Evolutionary conservation across 1,139 yeast genomes (phyloP).

Genomic region (Saccharomyces pastorianus): DNA sequence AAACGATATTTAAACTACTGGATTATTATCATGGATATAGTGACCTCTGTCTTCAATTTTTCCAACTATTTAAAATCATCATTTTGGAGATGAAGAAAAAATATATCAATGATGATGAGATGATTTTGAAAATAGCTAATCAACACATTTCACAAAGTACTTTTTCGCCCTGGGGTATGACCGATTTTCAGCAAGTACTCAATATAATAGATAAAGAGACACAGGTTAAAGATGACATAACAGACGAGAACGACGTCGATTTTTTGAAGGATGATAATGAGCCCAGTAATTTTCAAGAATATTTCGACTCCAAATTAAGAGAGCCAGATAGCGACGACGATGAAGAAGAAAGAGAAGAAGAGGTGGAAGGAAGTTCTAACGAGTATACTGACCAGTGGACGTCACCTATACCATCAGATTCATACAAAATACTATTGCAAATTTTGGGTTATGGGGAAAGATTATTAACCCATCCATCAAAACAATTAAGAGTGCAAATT

Average conservation of each 20-base stretch:
- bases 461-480: conserved; percentile 61
- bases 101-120: conserved; percentile 31
- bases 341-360: conserved; percentile 17
- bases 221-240: conserved; percentile 4
- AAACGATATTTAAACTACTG: conserved; percentile 64
- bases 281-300: conserved; percentile 26
- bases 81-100: conserved; percentile 43
- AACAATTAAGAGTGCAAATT: conserved; percentile 47
- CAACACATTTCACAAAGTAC: conserved; percentile 8
- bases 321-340: conserved; percentile 24
- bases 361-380: conserved; percentile 1
- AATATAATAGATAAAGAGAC: conserved; percentile 13
- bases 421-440: conserved; percentile 51
- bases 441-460: conserved; percentile 65
- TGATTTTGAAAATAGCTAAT: conserved; percentile 8
- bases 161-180: conserved; percentile 23
- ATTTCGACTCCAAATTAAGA: conserved; percentile 22
- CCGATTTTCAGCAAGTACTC: conserved; percentile 16
- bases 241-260: conserved; percentile 4
- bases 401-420: conserved; percentile 52
- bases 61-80: conserved; percentile 60
- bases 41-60: conserved; percentile 63
- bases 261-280: conserved; percentile 8
- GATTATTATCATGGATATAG: conserved; percentile 83
- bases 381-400: conserved; percentile 39